Conservation (phyloP, 495 filamentous ascomycete species). For the Pyrenula massariospora region DNA sequence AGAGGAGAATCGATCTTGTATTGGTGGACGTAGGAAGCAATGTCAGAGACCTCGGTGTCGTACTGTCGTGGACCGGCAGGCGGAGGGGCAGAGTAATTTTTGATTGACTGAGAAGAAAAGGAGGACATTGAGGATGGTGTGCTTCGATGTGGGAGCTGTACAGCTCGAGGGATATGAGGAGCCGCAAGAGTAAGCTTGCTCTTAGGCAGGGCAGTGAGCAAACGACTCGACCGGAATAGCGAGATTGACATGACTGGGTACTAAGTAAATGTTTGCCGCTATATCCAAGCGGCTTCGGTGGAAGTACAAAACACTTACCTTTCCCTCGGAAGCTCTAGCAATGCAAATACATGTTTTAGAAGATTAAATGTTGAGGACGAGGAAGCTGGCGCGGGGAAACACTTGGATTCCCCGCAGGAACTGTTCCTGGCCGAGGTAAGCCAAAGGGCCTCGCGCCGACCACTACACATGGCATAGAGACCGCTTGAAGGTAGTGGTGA, state of each 20-base stretch:
- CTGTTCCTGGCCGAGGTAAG: too few relatives aligned
- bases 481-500: too few relatives aligned
- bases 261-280: too few relatives aligned
- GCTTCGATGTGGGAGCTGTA: background rate
- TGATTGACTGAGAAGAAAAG: background rate
- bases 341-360: too few relatives aligned
- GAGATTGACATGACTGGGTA: background rate
- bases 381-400: too few relatives aligned
- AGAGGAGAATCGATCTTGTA: conserved; percentile 84
- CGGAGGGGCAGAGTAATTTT: background rate
- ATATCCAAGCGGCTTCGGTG: too few relatives aligned
- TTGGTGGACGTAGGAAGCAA: conserved; percentile 86
- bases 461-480: too few relatives aligned
- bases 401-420: too few relatives aligned
- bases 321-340: too few relatives aligned
- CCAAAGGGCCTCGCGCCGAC: too few relatives aligned
- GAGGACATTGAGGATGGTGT: background rate
- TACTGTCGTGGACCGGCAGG: conserved; percentile 35
- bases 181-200: background rate
- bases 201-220: background rate
- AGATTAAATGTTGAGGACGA: too few relatives aligned
- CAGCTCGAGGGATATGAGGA: background rate
- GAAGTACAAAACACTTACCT: too few relatives aligned
- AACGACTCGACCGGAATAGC: background rate
- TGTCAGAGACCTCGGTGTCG: conserved; percentile 87